Conservation (phyloP, 2,329 filamentous ascomycete genomes). For the Mollisiaceae sp. region DNA sequence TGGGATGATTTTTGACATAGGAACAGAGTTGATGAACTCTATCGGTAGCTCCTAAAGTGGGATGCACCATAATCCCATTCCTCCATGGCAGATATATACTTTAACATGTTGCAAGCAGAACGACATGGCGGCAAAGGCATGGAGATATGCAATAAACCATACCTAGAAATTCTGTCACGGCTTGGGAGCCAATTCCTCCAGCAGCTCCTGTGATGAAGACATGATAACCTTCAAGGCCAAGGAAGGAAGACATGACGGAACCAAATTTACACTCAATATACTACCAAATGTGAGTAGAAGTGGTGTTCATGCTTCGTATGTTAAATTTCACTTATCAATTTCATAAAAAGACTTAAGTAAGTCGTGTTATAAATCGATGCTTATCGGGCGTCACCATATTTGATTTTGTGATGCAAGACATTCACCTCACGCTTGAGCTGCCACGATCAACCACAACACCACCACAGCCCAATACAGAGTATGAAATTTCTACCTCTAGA, state of each 20-base stretch:
- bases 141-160: conserved; percentile 29
- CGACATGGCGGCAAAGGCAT: not conserved
- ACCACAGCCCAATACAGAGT: not conserved
- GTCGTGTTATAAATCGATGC: not conserved
- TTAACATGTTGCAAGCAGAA: not conserved
- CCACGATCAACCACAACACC: not conserved
- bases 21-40: too few species aligned
- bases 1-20: too few species aligned
- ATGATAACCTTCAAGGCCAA: conserved; percentile 43
- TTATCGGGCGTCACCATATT: conserved; percentile 7
- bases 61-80: not conserved
- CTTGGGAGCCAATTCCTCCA: conserved; percentile 55
- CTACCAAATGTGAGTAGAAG: not conserved
- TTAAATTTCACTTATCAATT: not conserved
- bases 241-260: conserved; percentile 28
- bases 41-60: not conserved
- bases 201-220: conserved; percentile 60
- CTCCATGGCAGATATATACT: not conserved
- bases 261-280: not conserved
- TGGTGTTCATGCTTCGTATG: not conserved
- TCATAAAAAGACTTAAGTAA: not conserved
- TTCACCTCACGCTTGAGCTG: not conserved
- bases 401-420: not conserved
- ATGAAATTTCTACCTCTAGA: not conserved
- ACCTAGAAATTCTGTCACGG: conserved; percentile 58